Percentiles rank a stretch among this genome's conserved stretches.
These are phyloP conservation scores for Vigna reflexopilosa DNA, from an alignment of 306 rosid genomes.

Conservation along the genomic window DNA sequence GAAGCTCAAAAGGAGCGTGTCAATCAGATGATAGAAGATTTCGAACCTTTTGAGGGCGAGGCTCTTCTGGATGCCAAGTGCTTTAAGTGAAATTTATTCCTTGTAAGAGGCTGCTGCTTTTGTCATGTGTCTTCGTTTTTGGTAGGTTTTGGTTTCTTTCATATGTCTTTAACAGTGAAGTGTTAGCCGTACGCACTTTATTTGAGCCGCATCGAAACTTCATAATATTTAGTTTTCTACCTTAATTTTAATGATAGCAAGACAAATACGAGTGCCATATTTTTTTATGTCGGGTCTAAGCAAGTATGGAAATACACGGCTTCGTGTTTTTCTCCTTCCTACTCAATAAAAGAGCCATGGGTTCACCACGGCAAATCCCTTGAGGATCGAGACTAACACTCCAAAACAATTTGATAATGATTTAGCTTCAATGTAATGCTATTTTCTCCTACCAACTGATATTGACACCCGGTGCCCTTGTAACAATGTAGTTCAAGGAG, in stretches of 20 bases:
- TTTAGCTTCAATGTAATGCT: no score
- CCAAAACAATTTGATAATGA: no score
- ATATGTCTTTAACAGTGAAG: slow-evolving; percentile 1
- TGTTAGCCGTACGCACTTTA: slow-evolving; percentile 20
- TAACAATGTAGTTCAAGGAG: no score
- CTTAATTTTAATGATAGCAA: slow-evolving; percentile 9
- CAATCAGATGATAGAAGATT: slow-evolving; percentile 76
- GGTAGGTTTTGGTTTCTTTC: slow-evolving; percentile 25
- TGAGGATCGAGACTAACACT: no score
- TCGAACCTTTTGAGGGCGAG: slow-evolving; percentile 81
- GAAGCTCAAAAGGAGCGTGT: slow-evolving; percentile 80
- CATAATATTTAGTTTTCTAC: not conserved
- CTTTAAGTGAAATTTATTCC: slow-evolving; percentile 60
- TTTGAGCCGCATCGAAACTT: slow-evolving; percentile 16
- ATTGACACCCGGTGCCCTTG: no score
- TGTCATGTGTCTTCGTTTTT: slow-evolving; percentile 37
- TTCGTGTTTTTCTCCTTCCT: not conserved
- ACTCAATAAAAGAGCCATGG: no score
- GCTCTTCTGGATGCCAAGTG: slow-evolving; percentile 77
- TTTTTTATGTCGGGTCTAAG: not conserved
- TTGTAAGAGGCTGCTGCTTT: slow-evolving; percentile 11
- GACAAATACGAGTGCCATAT: slow-evolving; percentile 21
- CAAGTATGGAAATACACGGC: not conserved
- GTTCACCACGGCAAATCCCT: no score
- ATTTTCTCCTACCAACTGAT: no score